phyloP scores from a whole-genome alignment of 2,329 filamentous ascomycete species.

The Fusarium bactridioides region DNA sequence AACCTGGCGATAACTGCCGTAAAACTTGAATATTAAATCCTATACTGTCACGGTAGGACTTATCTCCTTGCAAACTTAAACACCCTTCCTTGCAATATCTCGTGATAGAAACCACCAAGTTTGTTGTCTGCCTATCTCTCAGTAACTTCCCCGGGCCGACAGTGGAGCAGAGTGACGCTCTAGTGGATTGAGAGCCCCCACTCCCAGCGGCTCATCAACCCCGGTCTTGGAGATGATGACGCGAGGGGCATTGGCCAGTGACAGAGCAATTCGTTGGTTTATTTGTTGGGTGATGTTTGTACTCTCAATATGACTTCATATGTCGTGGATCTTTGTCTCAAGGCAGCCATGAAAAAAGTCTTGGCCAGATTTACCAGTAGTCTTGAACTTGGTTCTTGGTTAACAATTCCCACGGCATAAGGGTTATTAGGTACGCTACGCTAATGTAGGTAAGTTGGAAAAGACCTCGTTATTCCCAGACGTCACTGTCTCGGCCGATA shows the following conservation, averaged over 20 bases:
- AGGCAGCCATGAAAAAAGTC: background rate
- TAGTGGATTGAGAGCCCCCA: background rate
- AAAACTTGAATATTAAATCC: background rate
- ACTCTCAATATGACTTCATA: slow-evolving; percentile 19
- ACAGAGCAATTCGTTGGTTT: background rate
- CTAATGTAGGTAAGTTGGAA: background rate
- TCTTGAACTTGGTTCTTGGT: background rate
- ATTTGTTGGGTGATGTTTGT: background rate
- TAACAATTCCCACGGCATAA: background rate
- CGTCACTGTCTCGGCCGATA: background rate
- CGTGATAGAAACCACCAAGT: background rate
- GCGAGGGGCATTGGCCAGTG: slow-evolving; percentile 15
- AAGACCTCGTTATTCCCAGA: background rate
- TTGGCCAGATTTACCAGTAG: background rate
- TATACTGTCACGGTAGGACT: background rate
- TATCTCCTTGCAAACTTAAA: slow-evolving; percentile 10
- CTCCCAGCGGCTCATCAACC: slow-evolving; percentile 14
- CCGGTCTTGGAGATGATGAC: slow-evolving; percentile 14
- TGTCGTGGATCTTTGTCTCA: background rate
- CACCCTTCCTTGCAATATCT: background rate
- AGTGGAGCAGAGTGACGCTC: slow-evolving; percentile 19
- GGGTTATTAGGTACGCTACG: background rate
- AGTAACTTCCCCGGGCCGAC: background rate
- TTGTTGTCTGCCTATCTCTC: background rate
- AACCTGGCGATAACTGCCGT: background rate